Conservation (phyloP, 495 filamentous ascomycete species). For the Neurospora sp. region DNA sequence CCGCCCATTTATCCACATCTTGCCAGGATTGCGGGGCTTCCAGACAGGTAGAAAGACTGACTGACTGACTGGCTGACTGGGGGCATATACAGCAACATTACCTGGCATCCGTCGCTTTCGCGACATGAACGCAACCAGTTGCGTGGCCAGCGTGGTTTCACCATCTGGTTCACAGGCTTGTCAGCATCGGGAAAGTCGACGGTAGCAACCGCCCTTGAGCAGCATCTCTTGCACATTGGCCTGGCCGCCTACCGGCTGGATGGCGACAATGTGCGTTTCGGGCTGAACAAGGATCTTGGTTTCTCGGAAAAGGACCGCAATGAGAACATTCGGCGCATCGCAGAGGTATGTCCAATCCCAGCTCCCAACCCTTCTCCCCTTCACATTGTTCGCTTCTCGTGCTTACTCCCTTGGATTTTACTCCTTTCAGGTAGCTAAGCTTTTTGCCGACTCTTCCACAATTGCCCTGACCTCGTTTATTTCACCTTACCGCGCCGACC, state of each 20-base stretch:
- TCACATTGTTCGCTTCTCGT: neutral
- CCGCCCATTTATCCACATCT: neutral
- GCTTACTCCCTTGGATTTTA: neutral
- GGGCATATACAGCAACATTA: constrained; percentile 68
- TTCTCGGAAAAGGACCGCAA: constrained; percentile 88
- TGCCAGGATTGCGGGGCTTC: neutral
- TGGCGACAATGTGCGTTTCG: constrained; percentile 97
- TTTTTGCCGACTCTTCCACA: constrained; percentile 83
- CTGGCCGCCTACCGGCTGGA: constrained; percentile 86
- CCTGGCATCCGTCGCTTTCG: constrained; percentile 88
- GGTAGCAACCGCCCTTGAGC: constrained; percentile 89
- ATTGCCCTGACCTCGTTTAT: constrained; percentile 95
- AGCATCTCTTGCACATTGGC: constrained; percentile 78
- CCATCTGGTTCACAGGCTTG: constrained; percentile 95
- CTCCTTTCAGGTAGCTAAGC: constrained; percentile 63
- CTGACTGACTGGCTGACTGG: neutral
- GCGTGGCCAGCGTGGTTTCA: constrained; percentile 80
- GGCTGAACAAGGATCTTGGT: constrained; percentile 91
- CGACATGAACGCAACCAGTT: constrained; percentile 69
- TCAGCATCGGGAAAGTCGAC: constrained; percentile 95
- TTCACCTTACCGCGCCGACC: constrained; percentile 82
- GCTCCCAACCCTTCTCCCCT: neutral
- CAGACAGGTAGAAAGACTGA: neutral
- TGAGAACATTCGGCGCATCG: constrained; percentile 95
- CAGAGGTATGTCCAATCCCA: constrained; percentile 46